phyloP scores from a whole-genome alignment of 2,329 filamentous ascomycete genomes.

The Aquanectria penicillioides region DNA sequence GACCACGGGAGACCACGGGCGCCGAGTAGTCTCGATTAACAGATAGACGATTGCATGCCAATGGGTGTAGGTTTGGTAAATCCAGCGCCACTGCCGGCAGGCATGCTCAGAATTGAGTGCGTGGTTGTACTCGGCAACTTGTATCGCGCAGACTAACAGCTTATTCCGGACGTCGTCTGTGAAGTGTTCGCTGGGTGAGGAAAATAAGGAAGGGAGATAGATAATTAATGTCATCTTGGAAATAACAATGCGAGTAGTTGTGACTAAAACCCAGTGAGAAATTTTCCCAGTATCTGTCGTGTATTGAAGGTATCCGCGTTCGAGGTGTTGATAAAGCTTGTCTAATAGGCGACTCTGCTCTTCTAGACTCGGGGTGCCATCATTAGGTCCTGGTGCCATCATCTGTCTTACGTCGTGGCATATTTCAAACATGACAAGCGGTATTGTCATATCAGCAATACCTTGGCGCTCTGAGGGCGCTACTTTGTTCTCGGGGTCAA shows the following conservation, averaged over 20 bases:
- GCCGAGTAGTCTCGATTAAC: conserved; percentile 59
- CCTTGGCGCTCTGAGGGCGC: conserved; percentile 59
- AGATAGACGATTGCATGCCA: conserved; percentile 69
- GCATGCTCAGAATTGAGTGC: conserved; percentile 61
- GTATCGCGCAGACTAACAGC: conserved; percentile 61
- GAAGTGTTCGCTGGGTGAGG: conserved; percentile 48
- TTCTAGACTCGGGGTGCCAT: conserved; percentile 45
- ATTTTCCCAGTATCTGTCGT: conserved; percentile 44
- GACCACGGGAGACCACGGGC: conserved; percentile 55
- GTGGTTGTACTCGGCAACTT: conserved; percentile 66
- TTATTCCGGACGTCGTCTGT: conserved; percentile 53
- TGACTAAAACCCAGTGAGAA: conserved; percentile 50
- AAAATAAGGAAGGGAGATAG: conserved; percentile 62
- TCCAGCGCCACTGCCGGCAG: conserved; percentile 65
- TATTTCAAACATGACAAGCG: conserved; percentile 50
- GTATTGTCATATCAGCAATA: conserved; percentile 62
- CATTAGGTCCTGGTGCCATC: conserved; percentile 44
- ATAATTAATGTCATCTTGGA: conserved; percentile 65
- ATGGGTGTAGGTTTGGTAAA: conserved; percentile 68
- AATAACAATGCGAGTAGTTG: conserved; percentile 57
- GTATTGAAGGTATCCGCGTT: conserved; percentile 55
- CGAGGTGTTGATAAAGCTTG: conserved; percentile 54
- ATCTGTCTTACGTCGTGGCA: conserved; percentile 50
- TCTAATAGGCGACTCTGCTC: conserved; percentile 56
- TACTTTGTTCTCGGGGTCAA: conserved; percentile 57